Evolutionary conservation across 495 filamentous ascomycete genomes (phyloP), one percentile per base, ranked within the genome.

Genomic region (Massariosphaeria phaeospora): DNA sequence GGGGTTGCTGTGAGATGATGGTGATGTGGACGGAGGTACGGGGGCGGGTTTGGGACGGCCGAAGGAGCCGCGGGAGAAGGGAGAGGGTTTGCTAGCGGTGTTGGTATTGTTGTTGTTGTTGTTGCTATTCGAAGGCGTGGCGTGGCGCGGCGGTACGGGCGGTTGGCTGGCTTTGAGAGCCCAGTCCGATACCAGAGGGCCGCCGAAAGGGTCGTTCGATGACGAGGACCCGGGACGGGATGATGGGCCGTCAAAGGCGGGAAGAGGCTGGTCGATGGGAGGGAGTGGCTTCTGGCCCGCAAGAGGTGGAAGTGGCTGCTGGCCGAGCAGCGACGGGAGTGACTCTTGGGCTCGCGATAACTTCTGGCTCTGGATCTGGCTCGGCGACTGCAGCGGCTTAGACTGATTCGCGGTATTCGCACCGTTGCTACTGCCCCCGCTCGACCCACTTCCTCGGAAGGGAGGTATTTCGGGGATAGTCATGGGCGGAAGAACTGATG

Each of bases 1-100:
- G 42, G 29, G 49, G 13, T 33, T 33, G 31, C 47, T 44, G 65
- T 75, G 58, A 74, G 73, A 21, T 63, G 58, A 15, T 67, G 53
- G 23, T n/a, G n/a, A n/a, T n/a, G n/a, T n/a, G n/a, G n/a, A n/a
- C n/a, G n/a, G n/a, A n/a, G n/a, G n/a, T n/a, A n/a, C n/a, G 62
- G 35, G 38, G 38, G 30, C 31, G 58, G 52, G 23, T 41, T 49
- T 44, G 35, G 45, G 24, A 38, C 25, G 34, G 36, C 30, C 42
- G 42, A 44, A 52, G 38, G 49, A 52, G 25, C 35, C 35, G 0
- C 49, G 49, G 9, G 49, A 43, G 3, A 44, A 17, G 17, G 49
- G 38, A 5, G 43, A 18, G 29, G 41, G 53, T 29, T 38, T 47
- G 41, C 24, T 43, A 49, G 20, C 47, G 52, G 23, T 31, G 39